phyloP scores from a whole-genome alignment of 2,329 filamentous ascomycete species.

The Thelonectria rubi region DNA sequence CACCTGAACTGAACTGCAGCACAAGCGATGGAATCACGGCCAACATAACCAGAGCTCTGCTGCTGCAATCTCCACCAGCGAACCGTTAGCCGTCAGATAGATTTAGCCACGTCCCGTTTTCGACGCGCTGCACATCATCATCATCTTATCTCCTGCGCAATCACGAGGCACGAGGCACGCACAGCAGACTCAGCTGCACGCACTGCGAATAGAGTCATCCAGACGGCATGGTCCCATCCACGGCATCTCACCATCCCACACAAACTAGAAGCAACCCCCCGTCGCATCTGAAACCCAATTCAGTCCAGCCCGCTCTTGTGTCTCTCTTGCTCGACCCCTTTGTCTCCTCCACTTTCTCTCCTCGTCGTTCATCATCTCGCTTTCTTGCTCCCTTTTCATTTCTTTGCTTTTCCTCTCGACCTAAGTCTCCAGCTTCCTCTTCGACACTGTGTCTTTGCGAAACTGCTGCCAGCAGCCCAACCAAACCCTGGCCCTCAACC shows the following conservation, averaged over 20 bases:
- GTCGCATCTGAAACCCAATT: constrained; percentile 28
- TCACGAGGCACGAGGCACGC: too few species aligned
- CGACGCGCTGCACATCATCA: too few species aligned
- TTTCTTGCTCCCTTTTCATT: constrained; percentile 9
- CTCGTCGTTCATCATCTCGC: constrained; percentile 5
- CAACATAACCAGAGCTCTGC: neutral
- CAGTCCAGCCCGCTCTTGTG: neutral
- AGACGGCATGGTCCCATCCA: too few species aligned
- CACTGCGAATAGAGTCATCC: too few species aligned
- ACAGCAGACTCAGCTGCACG: too few species aligned
- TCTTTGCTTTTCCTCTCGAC: neutral
- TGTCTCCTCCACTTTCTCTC: neutral
- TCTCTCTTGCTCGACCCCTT: too few species aligned
- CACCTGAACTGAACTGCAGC: constrained; percentile 3
- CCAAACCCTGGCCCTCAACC: neutral
- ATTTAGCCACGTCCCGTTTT: too few species aligned
- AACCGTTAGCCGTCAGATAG: too few species aligned
- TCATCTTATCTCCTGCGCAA: too few species aligned
- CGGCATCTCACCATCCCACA: constrained; percentile 1
- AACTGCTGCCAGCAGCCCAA: neutral
- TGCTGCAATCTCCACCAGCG: too few species aligned
- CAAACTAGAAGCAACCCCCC: constrained; percentile 12
- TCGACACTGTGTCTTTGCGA: neutral
- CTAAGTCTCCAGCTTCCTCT: neutral
- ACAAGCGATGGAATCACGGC: neutral